phyloP scores from a whole-genome alignment of 75 land plant genomes.

The Sequoia sempervirens region DNA sequence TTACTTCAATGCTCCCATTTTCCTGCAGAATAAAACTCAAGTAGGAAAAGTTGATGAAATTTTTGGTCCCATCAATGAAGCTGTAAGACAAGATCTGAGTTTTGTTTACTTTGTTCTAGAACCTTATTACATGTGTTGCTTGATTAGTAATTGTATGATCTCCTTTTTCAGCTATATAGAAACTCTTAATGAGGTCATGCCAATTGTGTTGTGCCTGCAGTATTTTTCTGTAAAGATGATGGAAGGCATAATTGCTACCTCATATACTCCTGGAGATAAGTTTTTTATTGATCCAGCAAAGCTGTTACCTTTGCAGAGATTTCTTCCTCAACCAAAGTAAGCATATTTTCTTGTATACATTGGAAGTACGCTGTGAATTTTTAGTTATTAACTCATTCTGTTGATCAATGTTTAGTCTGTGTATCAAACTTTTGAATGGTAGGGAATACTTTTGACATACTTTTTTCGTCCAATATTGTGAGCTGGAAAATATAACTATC shows the following conservation, averaged over 20 bases:
- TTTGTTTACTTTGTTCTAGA: background rate
- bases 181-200: background rate
- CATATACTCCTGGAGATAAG: constrained; percentile 77
- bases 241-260: constrained; percentile 92
- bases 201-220: constrained; percentile 22
- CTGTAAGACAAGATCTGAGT: constrained; percentile 43
- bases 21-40: constrained; percentile 89
- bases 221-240: constrained; percentile 90
- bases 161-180: background rate
- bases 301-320: constrained; percentile 73
- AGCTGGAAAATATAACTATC: background rate
- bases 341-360: background rate
- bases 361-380: background rate
- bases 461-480: background rate
- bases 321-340: constrained; percentile 90
- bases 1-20: constrained; percentile 89
- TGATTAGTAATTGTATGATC: background rate
- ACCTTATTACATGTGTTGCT: background rate
- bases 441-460: background rate
- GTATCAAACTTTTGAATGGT: background rate
- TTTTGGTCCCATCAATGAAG: constrained; percentile 96
- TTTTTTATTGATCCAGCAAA: constrained; percentile 89
- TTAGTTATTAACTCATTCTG: background rate
- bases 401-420: background rate
- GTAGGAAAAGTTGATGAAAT: constrained; percentile 97